These are phyloP conservation scores for Ramaria rubella DNA, from an alignment of 768 basidiomycete species.

Conservation along the genomic window DNA sequence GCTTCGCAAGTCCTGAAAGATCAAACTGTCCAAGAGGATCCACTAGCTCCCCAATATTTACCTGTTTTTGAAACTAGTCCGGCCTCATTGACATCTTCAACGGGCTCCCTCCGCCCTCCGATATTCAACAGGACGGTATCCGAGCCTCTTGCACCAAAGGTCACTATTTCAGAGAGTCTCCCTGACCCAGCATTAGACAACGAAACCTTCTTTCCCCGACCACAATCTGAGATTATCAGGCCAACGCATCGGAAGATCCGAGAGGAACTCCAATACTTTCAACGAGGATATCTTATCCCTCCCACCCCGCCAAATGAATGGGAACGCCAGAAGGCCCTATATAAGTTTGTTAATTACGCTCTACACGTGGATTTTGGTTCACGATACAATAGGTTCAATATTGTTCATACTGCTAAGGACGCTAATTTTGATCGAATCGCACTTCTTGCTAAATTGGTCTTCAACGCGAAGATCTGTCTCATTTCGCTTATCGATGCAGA, in stretches of 20 bases:
- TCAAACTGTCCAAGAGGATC: neutral
- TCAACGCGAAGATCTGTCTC: conserved; percentile 78
- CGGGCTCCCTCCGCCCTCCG: conserved; percentile 13
- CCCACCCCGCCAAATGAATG: conserved; percentile 82
- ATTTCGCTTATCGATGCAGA: conserved; percentile 81
- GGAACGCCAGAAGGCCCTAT: conserved; percentile 75
- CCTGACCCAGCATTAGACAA: neutral
- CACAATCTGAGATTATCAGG: neutral
- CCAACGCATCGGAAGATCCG: neutral
- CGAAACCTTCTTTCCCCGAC: neutral
- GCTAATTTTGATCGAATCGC: conserved; percentile 91
- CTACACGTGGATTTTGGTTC: neutral
- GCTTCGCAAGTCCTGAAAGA: neutral
- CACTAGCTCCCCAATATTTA: neutral
- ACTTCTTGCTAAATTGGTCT: conserved; percentile 88
- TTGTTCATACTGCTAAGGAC: conserved; percentile 81
- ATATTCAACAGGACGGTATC: conserved; percentile 10
- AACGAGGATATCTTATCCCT: conserved; percentile 46
- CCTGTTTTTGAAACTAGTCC: conserved; percentile 9
- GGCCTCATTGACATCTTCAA: conserved; percentile 20
- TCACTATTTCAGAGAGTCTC: neutral
- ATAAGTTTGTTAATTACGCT: conserved; percentile 49
- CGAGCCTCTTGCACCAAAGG: conserved; percentile 3
- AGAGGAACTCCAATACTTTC: conserved; percentile 12
- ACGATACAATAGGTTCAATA: conserved; percentile 58